These are phyloP conservation scores for Pezizomycotina sp. DNA, from an alignment of 2,329 filamentous ascomycete genomes.

Conservation along the genomic window DNA sequence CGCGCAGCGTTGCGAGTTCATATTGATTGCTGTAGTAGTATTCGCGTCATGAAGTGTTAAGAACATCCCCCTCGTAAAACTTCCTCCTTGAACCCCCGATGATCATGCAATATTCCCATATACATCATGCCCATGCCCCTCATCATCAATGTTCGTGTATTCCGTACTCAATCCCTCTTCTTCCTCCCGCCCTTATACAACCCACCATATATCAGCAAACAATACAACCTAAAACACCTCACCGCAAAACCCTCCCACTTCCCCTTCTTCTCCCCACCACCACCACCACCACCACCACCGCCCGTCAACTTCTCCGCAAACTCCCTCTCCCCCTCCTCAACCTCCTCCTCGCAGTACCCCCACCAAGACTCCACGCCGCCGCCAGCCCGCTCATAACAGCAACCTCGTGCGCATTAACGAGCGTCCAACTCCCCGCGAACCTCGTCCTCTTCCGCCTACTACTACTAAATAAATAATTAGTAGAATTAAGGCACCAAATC, in stretches of 20 bases:
- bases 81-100: too few relatives aligned
- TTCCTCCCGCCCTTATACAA: conserved; percentile 37
- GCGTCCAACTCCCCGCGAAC: conserved; percentile 51
- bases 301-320: conserved; percentile 54
- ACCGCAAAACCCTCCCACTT: conserved; percentile 40
- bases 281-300: conserved; percentile 45
- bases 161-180: too few relatives aligned
- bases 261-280: conserved; percentile 28
- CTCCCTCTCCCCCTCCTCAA: conserved; percentile 31
- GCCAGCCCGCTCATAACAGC: conserved; percentile 55
- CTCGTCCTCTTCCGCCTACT: conserved; percentile 38
- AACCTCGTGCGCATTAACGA: conserved; percentile 54
- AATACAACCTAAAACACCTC: conserved; percentile 44
- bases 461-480: too few relatives aligned
- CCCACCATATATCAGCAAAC: conserved; percentile 43
- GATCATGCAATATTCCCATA: too few relatives aligned
- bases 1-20: too few relatives aligned
- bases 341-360: conserved; percentile 44
- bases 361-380: conserved; percentile 52
- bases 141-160: too few relatives aligned
- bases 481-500: conserved; percentile 56
- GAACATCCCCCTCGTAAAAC: too few relatives aligned
- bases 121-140: too few relatives aligned
- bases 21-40: too few relatives aligned
- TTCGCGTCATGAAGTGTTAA: too few relatives aligned